Evolutionary conservation across 441 rosid genomes (phyloP), one percentile per base, ranked within the genome.

Genomic region (Isatis lusitanica): DNA sequence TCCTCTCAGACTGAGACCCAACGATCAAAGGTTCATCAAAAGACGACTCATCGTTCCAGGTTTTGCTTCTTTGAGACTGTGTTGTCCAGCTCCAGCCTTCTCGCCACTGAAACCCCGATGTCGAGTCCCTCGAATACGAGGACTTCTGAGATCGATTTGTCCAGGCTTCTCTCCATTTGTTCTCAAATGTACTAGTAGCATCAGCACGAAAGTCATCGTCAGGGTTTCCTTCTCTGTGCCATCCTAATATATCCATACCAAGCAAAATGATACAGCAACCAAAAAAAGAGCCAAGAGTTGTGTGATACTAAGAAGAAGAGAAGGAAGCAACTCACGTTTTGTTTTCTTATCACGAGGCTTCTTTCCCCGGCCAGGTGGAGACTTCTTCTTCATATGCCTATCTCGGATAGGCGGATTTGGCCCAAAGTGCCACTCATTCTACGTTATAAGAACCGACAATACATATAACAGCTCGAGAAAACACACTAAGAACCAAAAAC

Each of bases 71-170:
- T 42, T 71, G 73, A 38, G 75, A 70, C 33, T 70, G 71, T 60
- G 63, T 66, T 0, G 80, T 77, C 80, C 80, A 77, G 76, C 68
- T 64, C 80, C 80, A 77, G 2, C 76, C 80, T 77, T 77, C 80
- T 71, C 68, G 66, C 76, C 80, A 77, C 7, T 71, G 59, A 9
- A 66, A 77, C 4, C 68, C 80, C 0, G 57, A 18, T 0, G 68
- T 1, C 0, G 72, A 65, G 68, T 71, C 63, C 38, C 51, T 65
- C 0, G 76, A 48, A 31, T 8, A 31, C 0, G 75, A 76, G 16
- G 57, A 5, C 12, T 71, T 71, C 9, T 59, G 72, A 66, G 76
- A 71, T 6, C 52, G 73, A 5, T 1, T 6, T 9, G 50, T 58
- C 67, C 76, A 64, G 0, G 36, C 1, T 15, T 57, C 63, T 65